Evolutionary conservation across 2,329 filamentous ascomycete genomes (phyloP), one percentile per base, ranked within the genome.

Genomic region (Chaetothyriales sp.): DNA sequence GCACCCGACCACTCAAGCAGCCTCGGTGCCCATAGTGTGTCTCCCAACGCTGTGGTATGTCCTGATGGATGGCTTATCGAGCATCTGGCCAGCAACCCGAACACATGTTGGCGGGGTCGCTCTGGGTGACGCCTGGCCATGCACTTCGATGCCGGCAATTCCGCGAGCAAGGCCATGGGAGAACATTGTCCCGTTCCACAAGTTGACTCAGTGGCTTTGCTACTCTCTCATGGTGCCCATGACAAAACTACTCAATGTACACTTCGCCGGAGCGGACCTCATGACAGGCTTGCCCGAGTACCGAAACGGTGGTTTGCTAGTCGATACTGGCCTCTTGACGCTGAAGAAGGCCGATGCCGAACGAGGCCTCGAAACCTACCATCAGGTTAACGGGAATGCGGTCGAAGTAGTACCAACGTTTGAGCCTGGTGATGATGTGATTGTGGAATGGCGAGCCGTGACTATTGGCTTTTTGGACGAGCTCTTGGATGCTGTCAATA

Each of bases 161-260:
- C 81, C 84, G 66, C 75, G 82, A 59, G 77, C 77, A 5, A 73
- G 81, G 58, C 76, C 81, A 0, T 88, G 85, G 84, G 85, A 90
- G 65, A 83, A 77, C 60, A 90, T 94, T 61, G 79, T 90, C 9
- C 89, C 89, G 0, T 94, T 95, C 72, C 89, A 95, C 73, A 95
- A 94, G 70, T 77, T 94, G 37, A 94, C 89, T 0, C 89, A 95
- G 67, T 95, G 89, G 89, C 82, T 95, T 51, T 87, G 85, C 48
- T 95, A 95, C 69, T 94, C 88, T 2, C 77, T 95, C 51, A 94
- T 94, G 86, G 83, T 89, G 20, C 89, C 89, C 0, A 94, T 95
- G 83, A 80, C 83, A 51, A 85, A 81, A 58, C 69, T 94, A 19
- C 80, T 94, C 61, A 79, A 84, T 52, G 82, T 94, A 54, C 81